These are phyloP conservation scores for Plectosphaerella sp. DNA, from an alignment of 2,329 filamentous ascomycete species.

Conservation along the genomic window DNA sequence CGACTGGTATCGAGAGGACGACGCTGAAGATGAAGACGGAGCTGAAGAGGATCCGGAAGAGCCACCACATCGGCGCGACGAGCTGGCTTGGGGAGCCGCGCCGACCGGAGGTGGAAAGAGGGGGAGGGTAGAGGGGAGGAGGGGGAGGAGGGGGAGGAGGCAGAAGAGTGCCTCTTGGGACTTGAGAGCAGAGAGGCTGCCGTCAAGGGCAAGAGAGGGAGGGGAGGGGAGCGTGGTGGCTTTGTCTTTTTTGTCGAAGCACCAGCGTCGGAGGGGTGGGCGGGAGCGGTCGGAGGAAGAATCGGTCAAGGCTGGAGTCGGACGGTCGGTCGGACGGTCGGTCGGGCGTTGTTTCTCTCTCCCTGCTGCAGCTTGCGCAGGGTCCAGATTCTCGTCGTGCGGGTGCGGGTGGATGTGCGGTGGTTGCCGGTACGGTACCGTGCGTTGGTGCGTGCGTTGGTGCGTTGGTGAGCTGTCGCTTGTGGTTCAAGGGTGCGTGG, in stretches of 20 bases:
- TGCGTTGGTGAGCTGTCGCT: too few species aligned
- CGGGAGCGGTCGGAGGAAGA: too few species aligned
- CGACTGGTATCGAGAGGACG: conserved; percentile 91
- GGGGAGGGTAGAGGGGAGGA: neutral
- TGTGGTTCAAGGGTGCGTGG: neutral
- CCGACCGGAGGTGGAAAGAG: conserved; percentile 4
- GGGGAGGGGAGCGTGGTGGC: neutral
- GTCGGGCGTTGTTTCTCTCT: neutral
- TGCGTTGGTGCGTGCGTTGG: neutral
- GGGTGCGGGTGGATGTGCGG: too few species aligned
- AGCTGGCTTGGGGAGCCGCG: conserved; percentile 16
- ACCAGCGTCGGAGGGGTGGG: too few species aligned
- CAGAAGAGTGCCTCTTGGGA: conserved; percentile 7
- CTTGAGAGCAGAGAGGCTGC: too few species aligned
- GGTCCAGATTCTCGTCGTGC: too few species aligned
- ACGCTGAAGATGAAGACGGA: conserved; percentile 85
- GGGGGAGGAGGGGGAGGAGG: neutral
- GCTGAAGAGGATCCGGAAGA: conserved; percentile 75
- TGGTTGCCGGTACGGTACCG: too few species aligned
- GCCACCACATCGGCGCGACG: conserved; percentile 66
- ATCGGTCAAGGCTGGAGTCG: too few species aligned
- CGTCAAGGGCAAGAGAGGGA: neutral
- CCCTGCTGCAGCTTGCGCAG: neutral
- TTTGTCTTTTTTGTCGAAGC: too few species aligned
- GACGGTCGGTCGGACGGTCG: neutral